Base-by-base conservation (phyloP, 2,329 filamentous ascomycete species). In the Alternaria arborescens region DNA sequence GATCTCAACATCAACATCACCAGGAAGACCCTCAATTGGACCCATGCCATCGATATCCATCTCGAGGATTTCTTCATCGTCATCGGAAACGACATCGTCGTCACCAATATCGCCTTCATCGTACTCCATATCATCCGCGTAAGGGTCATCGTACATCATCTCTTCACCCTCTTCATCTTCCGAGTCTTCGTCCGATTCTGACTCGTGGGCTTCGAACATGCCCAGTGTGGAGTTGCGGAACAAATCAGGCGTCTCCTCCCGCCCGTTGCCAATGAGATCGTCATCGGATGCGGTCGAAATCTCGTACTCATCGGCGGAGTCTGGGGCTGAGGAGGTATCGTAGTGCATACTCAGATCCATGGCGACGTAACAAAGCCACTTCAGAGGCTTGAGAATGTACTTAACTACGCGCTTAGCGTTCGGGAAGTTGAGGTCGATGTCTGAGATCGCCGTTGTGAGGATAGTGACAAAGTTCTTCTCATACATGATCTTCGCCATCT, bases 201-300 rank as follows among this genome's bases (percentile, higher is more conserved):
- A 93, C 65, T 94, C 92, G 59, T 91, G 88, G 51, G 89, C 90
- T 77, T 98, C 95, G 54, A 97, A 89, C 89, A 98, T 96, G 51
- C 95, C 94, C 22, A 99, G 84, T 1, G 96, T 93, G 2, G 95
- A 98, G 78, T 98, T 97, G 54, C 96, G 91, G 82, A 97, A 98
- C 20, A 99, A 85, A 80, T 99, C 95, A 30, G 96, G 95, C 5
- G 96, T 99, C 77, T 98, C 95, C 58, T 82, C 81, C 36, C 79
- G 77, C 24, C 92, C 90, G 62, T 94, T 91, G 20, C 93, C 91
- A 40, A 93, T 82, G 61, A 97, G 92, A 41, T 94, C 91, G 52
- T 93, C 83, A 65, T 97, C 94, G 11, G 94, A 97, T 24, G 97
- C 87, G 1, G 94, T 97, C 5, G 93, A 96, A 46, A 97, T 91